Conservation (phyloP, 2,329 filamentous ascomycete genomes). For the Exophiala mesophila region DNA sequence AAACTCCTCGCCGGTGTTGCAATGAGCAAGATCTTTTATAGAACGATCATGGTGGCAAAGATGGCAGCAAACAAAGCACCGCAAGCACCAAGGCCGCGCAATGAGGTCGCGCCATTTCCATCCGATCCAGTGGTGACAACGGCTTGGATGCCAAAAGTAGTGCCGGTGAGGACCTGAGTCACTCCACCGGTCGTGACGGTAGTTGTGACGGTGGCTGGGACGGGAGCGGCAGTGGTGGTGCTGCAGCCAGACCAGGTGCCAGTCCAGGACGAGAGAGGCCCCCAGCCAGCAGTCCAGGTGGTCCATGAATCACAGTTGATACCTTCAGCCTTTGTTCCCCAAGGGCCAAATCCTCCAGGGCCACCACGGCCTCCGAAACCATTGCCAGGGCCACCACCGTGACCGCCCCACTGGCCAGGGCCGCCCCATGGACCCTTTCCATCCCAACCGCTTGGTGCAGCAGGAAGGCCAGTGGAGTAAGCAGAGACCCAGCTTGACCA, state of each 20-base stretch:
- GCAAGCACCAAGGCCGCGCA: slow-evolving; percentile 19
- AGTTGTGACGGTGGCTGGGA: slow-evolving; percentile 26
- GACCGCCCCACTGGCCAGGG: slow-evolving; percentile 13
- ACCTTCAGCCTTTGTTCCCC: slow-evolving; percentile 25
- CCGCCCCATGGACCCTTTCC: slow-evolving; percentile 22
- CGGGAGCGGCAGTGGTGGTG: slow-evolving; percentile 22
- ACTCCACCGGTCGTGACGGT: slow-evolving; percentile 19
- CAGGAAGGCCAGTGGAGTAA: slow-evolving; percentile 23
- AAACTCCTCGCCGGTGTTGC: no score
- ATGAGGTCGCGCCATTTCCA: slow-evolving; percentile 17
- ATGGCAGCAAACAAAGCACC: slow-evolving; percentile 23
- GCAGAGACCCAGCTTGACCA: slow-evolving; percentile 24
- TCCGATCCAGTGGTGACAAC: slow-evolving; percentile 15
- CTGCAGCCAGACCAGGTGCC: slow-evolving; percentile 28
- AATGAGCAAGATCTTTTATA: slow-evolving; percentile 13
- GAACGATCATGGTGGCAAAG: slow-evolving; percentile 24
- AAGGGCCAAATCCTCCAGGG: slow-evolving; percentile 21
- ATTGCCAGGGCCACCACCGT: slow-evolving; percentile 10
- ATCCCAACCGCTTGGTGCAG: slow-evolving; percentile 23
- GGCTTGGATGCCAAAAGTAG: slow-evolving; percentile 28
- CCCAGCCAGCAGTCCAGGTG: slow-evolving; percentile 28
- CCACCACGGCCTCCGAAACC: slow-evolving; percentile 19
- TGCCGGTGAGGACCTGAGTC: slow-evolving; percentile 26
- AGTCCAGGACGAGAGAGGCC: slow-evolving; percentile 25
- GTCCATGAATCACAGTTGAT: slow-evolving; percentile 26